Percentiles rank a stretch among this genome's conserved stretches.
Conservation (phyloP, 345 rosid genomes). For the Bretschneidera sinensis region DNA sequence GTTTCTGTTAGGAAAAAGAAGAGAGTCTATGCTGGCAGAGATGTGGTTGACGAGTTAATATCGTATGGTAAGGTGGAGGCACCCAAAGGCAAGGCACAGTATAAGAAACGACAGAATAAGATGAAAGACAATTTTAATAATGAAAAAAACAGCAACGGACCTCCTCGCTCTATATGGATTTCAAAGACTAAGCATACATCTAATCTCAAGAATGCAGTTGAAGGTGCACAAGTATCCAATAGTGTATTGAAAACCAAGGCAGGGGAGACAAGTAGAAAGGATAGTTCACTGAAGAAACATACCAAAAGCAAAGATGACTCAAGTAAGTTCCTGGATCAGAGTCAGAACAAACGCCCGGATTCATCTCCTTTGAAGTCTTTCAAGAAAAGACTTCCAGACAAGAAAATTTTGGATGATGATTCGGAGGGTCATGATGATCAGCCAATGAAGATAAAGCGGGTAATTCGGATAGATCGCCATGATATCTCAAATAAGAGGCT, state of each 20-base stretch:
- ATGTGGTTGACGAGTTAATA: conserved; percentile 11
- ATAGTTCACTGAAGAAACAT: conserved; percentile 20
- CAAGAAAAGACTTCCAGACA: conserved; percentile 24
- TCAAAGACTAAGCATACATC: conserved; percentile 23
- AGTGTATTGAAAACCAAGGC: conserved; percentile 25
- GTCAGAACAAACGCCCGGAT: conserved; percentile 17
- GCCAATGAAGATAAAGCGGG: conserved; percentile 61
- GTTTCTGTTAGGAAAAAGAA: conserved; percentile 35
- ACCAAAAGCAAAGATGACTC: conserved; percentile 20
- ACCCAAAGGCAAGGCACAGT: conserved; percentile 2
- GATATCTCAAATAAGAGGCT: conserved; percentile 86
- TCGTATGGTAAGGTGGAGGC: conserved; percentile 1
- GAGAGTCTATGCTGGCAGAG: conserved; percentile 35
- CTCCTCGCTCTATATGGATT: conserved; percentile 54
- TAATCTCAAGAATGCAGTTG: conserved; percentile 26
- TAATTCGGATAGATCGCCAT: conserved; percentile 63
- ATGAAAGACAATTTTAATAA: conserved; percentile 19
- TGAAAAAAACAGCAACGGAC: conserved; percentile 20
- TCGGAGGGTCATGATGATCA: conserved; percentile 31
- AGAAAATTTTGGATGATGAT: conserved; percentile 26
- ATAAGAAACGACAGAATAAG: conserved; percentile 15
- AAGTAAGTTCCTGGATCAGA: conserved; percentile 21
- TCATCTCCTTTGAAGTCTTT: conserved; percentile 19
- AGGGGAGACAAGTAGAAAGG: conserved; percentile 23
- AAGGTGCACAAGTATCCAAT: conserved; percentile 13